phyloP scores from a whole-genome alignment of 1,139 yeast genomes.

The Wickerhamiella pararugosa region DNA sequence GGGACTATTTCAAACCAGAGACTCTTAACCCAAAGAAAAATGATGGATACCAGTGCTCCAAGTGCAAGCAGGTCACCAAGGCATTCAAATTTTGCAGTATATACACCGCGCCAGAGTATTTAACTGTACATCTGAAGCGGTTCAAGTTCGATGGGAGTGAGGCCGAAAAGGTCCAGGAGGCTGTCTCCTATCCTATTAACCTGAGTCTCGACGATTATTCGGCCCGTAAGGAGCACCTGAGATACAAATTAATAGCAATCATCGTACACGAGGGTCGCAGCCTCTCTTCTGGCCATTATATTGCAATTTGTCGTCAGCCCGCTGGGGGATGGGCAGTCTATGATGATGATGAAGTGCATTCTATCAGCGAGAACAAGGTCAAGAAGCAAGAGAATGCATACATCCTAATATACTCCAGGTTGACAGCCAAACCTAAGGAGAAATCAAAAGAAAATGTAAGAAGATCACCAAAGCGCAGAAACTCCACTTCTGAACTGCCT shows the following conservation, averaged over 20 bases:
- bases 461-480: background rate
- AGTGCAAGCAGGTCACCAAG: conserved; percentile 59
- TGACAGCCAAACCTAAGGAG: conserved; percentile 12
- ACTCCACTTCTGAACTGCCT: too few relatives aligned
- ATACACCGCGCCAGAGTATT: conserved; percentile 73
- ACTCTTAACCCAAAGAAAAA: conserved; percentile 35
- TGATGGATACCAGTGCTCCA: conserved; percentile 63
- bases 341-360: conserved; percentile 80
- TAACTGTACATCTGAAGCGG: conserved; percentile 74
- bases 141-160: conserved; percentile 58
- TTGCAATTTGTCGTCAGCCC: conserved; percentile 83
- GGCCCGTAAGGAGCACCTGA: conserved; percentile 30
- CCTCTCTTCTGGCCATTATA: conserved; percentile 83
- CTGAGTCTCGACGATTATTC: conserved; percentile 60
- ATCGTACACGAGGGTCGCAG: conserved; percentile 93
- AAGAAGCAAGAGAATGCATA: conserved; percentile 67
- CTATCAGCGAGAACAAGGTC: conserved; percentile 57
- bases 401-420: conserved; percentile 58
- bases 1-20: conserved; percentile 73
- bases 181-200: conserved; percentile 63
- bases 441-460: background rate
- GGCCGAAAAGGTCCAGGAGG: conserved; percentile 77
- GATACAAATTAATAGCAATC: conserved; percentile 67
- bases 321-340: conserved; percentile 76
- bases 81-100: conserved; percentile 68